Conservation (phyloP, 106 monocot species). For the Dactylorhiza incarnata region DNA sequence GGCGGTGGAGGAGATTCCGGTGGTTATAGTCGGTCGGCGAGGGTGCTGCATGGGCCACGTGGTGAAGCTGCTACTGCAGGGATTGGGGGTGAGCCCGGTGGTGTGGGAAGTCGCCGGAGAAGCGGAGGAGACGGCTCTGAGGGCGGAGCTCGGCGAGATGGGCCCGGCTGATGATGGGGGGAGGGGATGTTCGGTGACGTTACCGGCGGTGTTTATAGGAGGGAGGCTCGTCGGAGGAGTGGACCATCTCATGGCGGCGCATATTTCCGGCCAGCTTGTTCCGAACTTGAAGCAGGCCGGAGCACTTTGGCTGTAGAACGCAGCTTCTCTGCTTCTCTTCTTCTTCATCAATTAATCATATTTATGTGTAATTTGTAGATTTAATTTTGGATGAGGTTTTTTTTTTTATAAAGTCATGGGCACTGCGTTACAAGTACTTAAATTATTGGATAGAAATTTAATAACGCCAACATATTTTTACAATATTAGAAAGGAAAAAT, state of each 20-base stretch:
- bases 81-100: constrained; percentile 3
- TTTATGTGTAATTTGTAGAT: no score
- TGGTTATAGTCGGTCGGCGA: constrained; percentile 1
- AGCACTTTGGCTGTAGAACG: constrained; percentile 54
- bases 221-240: constrained; percentile 59
- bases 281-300: constrained; percentile 64
- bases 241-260: constrained; percentile 62
- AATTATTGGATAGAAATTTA: no score
- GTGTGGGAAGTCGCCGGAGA: constrained; percentile 6
- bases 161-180: background rate
- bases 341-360: no score
- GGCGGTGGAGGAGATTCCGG: constrained; percentile 10
- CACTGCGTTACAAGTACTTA: no score
- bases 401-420: no score
- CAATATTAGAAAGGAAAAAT: no score
- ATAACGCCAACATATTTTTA: no score
- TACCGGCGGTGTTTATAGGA: constrained; percentile 45
- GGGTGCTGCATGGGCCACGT: constrained; percentile 11
- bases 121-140: constrained; percentile 7
- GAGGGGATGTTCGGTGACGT: background rate
- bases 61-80: constrained; percentile 6
- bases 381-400: no score
- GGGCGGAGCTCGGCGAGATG: constrained; percentile 3
- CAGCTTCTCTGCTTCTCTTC: background rate
- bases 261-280: constrained; percentile 60